A percentile compares a stretch with the other conserved stretches of the same genome.
phyloP scores from a whole-genome alignment of 225 moss, liverwort and hornwort genomes.

The Neckera pumila region DNA sequence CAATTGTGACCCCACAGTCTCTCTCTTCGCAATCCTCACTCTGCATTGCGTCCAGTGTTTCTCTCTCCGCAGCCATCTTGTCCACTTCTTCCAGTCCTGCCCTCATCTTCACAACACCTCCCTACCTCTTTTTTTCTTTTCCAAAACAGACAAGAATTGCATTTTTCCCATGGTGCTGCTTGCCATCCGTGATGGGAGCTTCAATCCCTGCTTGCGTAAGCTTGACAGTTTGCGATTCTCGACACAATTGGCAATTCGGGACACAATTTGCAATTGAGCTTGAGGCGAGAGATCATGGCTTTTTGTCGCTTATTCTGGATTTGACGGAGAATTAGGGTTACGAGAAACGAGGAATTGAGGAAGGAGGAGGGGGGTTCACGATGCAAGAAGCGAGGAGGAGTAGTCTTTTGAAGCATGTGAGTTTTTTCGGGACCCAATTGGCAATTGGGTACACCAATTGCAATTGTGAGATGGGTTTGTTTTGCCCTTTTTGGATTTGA shows the following conservation, averaged over 20 bases:
- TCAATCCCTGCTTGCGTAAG: neutral
- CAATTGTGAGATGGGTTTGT: neutral
- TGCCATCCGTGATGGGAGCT: neutral
- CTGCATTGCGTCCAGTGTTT: neutral
- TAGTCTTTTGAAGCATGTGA: neutral
- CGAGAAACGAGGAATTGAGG: neutral
- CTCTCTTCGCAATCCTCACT: neutral
- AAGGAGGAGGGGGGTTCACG: neutral
- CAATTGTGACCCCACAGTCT: neutral
- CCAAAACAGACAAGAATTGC: neutral
- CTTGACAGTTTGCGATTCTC: neutral
- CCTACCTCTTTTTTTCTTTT: neutral
- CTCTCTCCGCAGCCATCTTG: neutral
- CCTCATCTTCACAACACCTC: neutral
- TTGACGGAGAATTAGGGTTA: neutral
- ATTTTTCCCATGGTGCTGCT: neutral
- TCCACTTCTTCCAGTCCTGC: neutral
- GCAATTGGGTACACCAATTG: neutral
- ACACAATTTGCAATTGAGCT: neutral
- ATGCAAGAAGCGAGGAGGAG: conserved; percentile 1
- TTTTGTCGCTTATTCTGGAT: neutral
- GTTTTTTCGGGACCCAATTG: neutral
- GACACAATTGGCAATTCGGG: neutral
- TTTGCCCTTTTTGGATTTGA: neutral
- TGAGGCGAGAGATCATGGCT: neutral